Conservation (phyloP, 805 yeast genomes). For the Saccharomyces cerevisiae region DNA sequence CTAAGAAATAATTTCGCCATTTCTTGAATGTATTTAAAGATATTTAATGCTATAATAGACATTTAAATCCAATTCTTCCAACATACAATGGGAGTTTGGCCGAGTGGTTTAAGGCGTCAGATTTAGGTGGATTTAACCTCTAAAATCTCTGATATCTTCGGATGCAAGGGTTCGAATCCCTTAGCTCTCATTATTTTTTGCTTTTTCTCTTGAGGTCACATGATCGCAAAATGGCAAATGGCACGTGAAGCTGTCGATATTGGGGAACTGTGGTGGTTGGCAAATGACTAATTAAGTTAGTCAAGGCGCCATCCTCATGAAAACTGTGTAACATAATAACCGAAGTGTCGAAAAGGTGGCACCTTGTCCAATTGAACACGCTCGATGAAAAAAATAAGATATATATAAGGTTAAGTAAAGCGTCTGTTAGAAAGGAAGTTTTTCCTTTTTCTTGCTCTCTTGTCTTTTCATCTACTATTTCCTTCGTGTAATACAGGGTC, state of each 20-base stretch:
- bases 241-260: not conserved
- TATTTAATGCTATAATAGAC: too few relatives aligned
- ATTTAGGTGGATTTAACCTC: not conserved
- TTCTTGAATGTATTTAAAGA: too few relatives aligned
- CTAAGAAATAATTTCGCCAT: too few relatives aligned
- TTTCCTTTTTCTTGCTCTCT: not conserved
- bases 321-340: not conserved
- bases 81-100: not conserved
- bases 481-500: not conserved
- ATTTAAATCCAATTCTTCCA: not conserved
- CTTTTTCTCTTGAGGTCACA: not conserved
- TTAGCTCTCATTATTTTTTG: not conserved
- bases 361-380: not conserved
- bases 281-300: not conserved
- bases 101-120: not conserved
- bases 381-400: not conserved
- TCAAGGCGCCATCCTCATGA: not conserved
- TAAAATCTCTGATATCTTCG: not conserved
- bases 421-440: not conserved
- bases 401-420: not conserved
- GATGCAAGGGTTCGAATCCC: not conserved
- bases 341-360: not conserved
- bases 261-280: not conserved
- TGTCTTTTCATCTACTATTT: not conserved
- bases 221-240: not conserved